phyloP scores from a whole-genome alignment of 306 rosid species.

The Cicer chorassanicum region DNA sequence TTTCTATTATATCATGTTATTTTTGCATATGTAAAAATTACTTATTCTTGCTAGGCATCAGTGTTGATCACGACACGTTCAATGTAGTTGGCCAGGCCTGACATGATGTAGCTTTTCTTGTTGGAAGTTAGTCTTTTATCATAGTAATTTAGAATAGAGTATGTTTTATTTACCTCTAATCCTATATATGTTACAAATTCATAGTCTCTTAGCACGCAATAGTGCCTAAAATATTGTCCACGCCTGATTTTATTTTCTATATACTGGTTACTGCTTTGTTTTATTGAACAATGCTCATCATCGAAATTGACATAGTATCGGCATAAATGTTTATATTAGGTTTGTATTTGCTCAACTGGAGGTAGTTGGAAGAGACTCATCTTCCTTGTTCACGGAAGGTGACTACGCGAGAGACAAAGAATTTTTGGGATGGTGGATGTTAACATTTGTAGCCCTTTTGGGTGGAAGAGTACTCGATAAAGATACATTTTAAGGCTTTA shows the following conservation, averaged over 20 bases:
- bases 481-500: too few species aligned
- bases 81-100: not conserved
- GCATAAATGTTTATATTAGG: not conserved
- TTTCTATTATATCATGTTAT: too few species aligned
- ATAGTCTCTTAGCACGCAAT: not conserved
- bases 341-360: not conserved
- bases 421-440: too few species aligned
- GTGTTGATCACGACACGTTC: not conserved
- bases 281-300: not conserved
- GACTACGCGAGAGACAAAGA: too few species aligned
- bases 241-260: too few species aligned
- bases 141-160: not conserved
- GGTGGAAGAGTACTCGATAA: too few species aligned
- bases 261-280: not conserved
- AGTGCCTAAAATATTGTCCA: too few species aligned
- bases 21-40: not conserved
- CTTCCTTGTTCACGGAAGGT: too few species aligned
- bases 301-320: not conserved
- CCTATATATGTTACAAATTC: not conserved
- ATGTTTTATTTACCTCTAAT: not conserved
- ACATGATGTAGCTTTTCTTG: not conserved
- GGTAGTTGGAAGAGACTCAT: not conserved
- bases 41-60: not conserved
- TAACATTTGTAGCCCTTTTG: too few species aligned
- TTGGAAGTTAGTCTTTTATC: not conserved